These are phyloP conservation scores for Baeospora myosura DNA, from an alignment of 1,284 basidiomycete genomes.

Conservation along the genomic window DNA sequence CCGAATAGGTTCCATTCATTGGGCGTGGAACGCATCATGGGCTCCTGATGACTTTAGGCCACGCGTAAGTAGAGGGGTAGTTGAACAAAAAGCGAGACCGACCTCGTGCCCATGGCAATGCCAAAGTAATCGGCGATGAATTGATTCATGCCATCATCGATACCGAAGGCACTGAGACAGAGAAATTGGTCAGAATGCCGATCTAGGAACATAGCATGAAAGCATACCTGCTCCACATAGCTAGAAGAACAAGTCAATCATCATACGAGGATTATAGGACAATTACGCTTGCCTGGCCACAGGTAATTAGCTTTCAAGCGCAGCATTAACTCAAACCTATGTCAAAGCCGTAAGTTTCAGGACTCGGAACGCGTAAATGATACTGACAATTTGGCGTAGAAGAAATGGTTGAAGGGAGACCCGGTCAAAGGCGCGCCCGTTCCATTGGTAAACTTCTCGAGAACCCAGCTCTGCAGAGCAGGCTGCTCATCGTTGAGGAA, in stretches of 20 bases:
- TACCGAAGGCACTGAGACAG: conserved; percentile 49
- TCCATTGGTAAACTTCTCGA: conserved; percentile 62
- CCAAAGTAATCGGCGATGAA: conserved; percentile 59
- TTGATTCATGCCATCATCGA: conserved; percentile 63
- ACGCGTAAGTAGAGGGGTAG: neutral
- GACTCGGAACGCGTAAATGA: neutral
- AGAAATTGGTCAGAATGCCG: neutral
- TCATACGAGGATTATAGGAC: neutral
- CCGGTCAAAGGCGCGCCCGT: conserved; percentile 40
- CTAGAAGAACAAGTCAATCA: conserved; percentile 16
- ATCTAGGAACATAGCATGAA: neutral
- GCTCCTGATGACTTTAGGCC: conserved; percentile 49
- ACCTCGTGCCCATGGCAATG: conserved; percentile 43
- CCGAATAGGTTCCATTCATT: conserved; percentile 53
- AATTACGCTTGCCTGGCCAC: conserved; percentile 50
- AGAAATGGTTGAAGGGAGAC: conserved; percentile 57
- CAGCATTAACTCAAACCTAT: conserved; percentile 59
- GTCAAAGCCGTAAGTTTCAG: neutral
- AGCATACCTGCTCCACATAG: conserved; percentile 36
- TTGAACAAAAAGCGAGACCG: neutral
- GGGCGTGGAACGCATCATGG: conserved; percentile 57
- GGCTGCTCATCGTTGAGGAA: conserved; percentile 66
- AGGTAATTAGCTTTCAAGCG: conserved; percentile 65
- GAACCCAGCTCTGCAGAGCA: conserved; percentile 52
- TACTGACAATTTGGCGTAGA: conserved; percentile 48